These are phyloP conservation scores for Abortiporus biennis DNA, from an alignment of 1,284 basidiomycete species.

Conservation along the genomic window DNA sequence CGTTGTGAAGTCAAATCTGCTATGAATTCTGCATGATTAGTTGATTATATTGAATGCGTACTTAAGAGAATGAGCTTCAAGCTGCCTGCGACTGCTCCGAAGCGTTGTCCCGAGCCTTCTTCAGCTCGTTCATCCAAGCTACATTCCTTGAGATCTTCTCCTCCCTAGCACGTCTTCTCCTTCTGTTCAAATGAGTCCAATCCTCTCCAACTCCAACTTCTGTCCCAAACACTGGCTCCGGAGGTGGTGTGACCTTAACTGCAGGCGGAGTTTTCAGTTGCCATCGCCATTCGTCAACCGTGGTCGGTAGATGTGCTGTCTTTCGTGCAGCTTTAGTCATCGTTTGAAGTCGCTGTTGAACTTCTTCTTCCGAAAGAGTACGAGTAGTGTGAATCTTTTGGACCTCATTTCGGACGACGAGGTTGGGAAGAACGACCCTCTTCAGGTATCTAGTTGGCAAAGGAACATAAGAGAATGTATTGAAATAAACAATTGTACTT, in stretches of 20 bases:
- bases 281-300: constrained; percentile 35
- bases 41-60: neutral
- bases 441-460: constrained; percentile 49
- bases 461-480: neutral
- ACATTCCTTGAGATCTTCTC: constrained; percentile 27
- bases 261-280: constrained; percentile 16
- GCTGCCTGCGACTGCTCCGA: neutral
- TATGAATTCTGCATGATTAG: no score
- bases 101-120: constrained; percentile 16
- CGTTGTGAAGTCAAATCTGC: neutral
- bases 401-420: constrained; percentile 34
- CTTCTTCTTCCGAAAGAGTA: constrained; percentile 22
- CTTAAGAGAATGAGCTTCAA: neutral
- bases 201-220: constrained; percentile 50
- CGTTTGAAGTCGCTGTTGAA: constrained; percentile 20
- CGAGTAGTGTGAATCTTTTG: constrained; percentile 36
- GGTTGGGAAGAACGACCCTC: constrained; percentile 39
- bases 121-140: constrained; percentile 24
- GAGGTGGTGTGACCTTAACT: constrained; percentile 13
- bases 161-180: constrained; percentile 35
- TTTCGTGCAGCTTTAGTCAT: constrained; percentile 24
- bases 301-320: constrained; percentile 13
- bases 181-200: constrained; percentile 48
- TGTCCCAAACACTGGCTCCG: constrained; percentile 25
- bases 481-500: neutral